Base-by-base conservation (phyloP, 495 filamentous ascomycete species). In the Hypoxylon subgilvum region DNA sequence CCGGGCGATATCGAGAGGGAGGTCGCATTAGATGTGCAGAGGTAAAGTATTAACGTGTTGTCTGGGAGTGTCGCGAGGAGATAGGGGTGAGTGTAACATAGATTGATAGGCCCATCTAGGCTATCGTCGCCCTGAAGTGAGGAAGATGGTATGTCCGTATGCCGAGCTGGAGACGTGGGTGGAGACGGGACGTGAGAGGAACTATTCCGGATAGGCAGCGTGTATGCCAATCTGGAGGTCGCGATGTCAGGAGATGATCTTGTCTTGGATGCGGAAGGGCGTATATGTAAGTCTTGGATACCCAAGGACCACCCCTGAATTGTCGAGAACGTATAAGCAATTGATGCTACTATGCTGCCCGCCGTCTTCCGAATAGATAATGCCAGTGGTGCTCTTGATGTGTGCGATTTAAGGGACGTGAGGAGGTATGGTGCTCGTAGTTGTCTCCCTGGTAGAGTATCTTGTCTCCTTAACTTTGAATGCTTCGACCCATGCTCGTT, bases 51-150 rank as follows among this genome's bases (percentile, higher is more conserved):
- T 44, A 98, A 77, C 0, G 94, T 98, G 65, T 98, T 98, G 68
- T 98, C 94, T 2, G 87, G 84, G 57, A 96, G 86, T 0, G 91
- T 91, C 4, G 88, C 86, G 6, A 98, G 79, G 6, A 98, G 84
- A 63, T 97, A 98, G 4, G 94, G 95, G 62, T 96, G 92, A 8
- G 85, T 87, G 71, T 96, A 96, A 38, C 88, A 89, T 31, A 97
- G 75, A 0, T 84, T 88, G 9, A 87, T 91, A 34, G 91, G 90
- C 18, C 82, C 72, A 42, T 68, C 57, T 19, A 70, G 52, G n/a
- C 17, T 53, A 52, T 43, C n/a, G 45, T 44, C 21, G 8, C 22
- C 39, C 49, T 19, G 50, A 19, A 16, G 16, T 4, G 14, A 51
- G 53, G 34, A 21, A 75, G 57, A 32, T 69, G 56, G 31, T 71